Evolutionary conservation across 140 eudicot genomes (phyloP), one percentile per base, ranked within the genome.

Genomic region (Stevia rebaudiana): DNA sequence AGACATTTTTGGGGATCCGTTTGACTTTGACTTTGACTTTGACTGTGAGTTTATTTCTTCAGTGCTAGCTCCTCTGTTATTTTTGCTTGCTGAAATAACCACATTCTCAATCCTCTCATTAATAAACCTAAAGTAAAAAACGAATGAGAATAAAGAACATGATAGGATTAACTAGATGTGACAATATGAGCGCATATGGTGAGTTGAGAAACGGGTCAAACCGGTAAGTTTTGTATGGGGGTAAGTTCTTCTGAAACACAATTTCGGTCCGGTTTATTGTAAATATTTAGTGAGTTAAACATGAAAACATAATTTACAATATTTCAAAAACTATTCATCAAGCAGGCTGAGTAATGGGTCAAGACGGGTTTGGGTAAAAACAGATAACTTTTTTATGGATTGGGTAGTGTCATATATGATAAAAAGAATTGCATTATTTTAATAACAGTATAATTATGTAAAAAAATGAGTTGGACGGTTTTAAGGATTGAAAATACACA

Each of bases 31-130:
- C 24, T 79, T 85, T 56, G 78, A 60, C 48, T 80, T 80, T 6
- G 84, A 65, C 24, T 71, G 80, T 0, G 83, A 59, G 61, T 74
- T 73, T 44, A 42, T 75, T 46, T 69, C 74, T 82, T 79, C 76
- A 57, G 66, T 59, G 65, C 63, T 70, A 63, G 67, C 59, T 82
- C 80, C 88, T 78, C 80, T 84, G 33, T 80, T 81, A 31, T 68
- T 15, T 73, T 85, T 88, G 46, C 79, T 81, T 59, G 73, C 68
- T 19, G 95, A 83, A 70, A 71, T 79, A 37, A 72, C 86, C 59
- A 83, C 69, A 44, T 86, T 81, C 79, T 88, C 99, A 67, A 94
- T 94, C 76, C 99, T 89, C 81, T 94, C 99, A 76, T 94, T 94
- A 16, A 94, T 86, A 65, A 94, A 94, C 91, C 99, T 94, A 80